phyloP scores from a whole-genome alignment of 2,329 filamentous ascomycete species.

The Hypocreales sp. region DNA sequence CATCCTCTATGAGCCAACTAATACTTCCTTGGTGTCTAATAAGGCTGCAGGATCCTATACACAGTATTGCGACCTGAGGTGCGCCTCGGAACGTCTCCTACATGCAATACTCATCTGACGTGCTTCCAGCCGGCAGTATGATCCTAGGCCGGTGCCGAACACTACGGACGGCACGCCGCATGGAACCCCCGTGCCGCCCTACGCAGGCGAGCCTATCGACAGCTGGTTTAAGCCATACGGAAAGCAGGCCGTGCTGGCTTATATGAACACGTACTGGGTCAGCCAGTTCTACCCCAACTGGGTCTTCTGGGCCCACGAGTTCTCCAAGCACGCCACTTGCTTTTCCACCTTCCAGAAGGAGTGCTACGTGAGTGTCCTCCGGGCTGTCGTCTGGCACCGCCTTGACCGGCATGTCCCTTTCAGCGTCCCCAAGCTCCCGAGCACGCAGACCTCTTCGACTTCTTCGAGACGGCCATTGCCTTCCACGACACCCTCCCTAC shows the following conservation, averaged over 20 bases:
- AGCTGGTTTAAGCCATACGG: conserved; percentile 43
- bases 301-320: conserved; percentile 52
- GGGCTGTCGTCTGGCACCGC: background rate
- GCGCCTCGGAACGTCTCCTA: conserved; percentile 1
- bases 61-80: conserved; percentile 48
- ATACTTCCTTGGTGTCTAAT: too few species aligned
- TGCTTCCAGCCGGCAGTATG: conserved; percentile 38
- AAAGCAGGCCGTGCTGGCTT: conserved; percentile 42
- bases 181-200: conserved; percentile 38
- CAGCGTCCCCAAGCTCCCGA: conserved; percentile 34
- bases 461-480: conserved; percentile 42
- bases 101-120: background rate
- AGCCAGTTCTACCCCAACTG: conserved; percentile 37
- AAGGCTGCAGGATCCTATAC: conserved; percentile 38
- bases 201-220: conserved; percentile 40
- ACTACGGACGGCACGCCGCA: conserved; percentile 41
- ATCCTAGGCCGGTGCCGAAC: conserved; percentile 44
- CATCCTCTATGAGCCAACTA: too few species aligned
- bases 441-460: conserved; percentile 46
- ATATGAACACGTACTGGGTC: conserved; percentile 53
- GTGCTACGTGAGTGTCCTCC: conserved; percentile 32
- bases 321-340: conserved; percentile 53
- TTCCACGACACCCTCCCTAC: conserved; percentile 46
- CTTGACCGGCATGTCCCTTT: too few species aligned
- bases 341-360: conserved; percentile 48